A percentile compares a stretch with the other conserved stretches of the same genome.
Evolutionary conservation across 441 rosid genomes (phyloP).

Genomic region (Daphne laureola): DNA sequence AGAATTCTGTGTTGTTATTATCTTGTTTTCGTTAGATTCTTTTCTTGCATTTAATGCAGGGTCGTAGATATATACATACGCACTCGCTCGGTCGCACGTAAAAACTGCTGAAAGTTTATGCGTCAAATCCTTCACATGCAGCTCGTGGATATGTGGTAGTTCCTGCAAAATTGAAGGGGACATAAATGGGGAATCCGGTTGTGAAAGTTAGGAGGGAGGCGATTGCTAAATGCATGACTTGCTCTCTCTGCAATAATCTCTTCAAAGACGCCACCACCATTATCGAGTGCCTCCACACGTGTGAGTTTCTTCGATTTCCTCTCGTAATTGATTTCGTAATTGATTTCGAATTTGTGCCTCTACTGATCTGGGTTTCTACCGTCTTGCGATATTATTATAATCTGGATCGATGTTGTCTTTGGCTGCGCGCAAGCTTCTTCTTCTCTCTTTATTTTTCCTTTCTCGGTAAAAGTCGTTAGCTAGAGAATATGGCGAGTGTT

Average conservation of each 20-base stretch:
- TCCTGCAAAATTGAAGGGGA: slow-evolving; percentile 1
- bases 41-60: slow-evolving; percentile 29
- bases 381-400: background rate
- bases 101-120: slow-evolving; percentile 18
- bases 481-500: no score
- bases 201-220: slow-evolving; percentile 65
- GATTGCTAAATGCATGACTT: slow-evolving; percentile 70
- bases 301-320: slow-evolving; percentile 32
- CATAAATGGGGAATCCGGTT: slow-evolving; percentile 39
- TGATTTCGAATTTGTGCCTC: background rate
- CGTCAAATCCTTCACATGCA: slow-evolving; percentile 27
- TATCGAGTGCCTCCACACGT: slow-evolving; percentile 88
- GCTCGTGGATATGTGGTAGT: slow-evolving; percentile 26
- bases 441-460: background rate
- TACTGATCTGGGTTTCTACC: background rate
- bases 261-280: slow-evolving; percentile 75
- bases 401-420: background rate
- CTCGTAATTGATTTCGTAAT: background rate
- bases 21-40: background rate
- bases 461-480: background rate
- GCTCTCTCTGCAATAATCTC: slow-evolving; percentile 62
- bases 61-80: slow-evolving; percentile 11
- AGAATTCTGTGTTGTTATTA: slow-evolving; percentile 8
- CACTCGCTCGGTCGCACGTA: slow-evolving; percentile 21
- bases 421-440: background rate